Evolutionary conservation across 2,329 filamentous ascomycete genomes (phyloP).

Genomic region (Pestalotiopsis sp.): DNA sequence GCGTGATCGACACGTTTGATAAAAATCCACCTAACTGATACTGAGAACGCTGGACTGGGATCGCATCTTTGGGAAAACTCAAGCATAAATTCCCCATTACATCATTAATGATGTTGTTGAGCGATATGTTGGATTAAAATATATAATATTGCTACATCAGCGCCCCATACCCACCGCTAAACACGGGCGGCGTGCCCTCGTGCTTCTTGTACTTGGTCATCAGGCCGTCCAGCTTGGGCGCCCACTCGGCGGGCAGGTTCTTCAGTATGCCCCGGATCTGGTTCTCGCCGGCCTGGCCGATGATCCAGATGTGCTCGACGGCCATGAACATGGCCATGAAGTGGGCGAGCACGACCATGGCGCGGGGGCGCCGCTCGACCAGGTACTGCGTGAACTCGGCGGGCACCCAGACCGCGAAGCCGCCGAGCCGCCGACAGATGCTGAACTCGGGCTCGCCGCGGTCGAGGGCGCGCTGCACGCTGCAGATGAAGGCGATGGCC

Average conservation of each 20-base stretch:
- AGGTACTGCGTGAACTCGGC: slow-evolving; percentile 35
- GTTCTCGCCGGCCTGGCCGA: slow-evolving; percentile 36
- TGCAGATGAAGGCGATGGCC: slow-evolving; percentile 37
- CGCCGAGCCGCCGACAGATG: slow-evolving; percentile 36
- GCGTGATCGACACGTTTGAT: too few relatives aligned
- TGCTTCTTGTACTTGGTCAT: slow-evolving; percentile 29
- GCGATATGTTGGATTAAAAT: too few relatives aligned
- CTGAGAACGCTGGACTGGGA: too few relatives aligned
- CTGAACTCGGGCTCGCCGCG: slow-evolving; percentile 30
- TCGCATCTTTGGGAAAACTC: too few relatives aligned
- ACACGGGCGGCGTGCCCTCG: slow-evolving; percentile 13
- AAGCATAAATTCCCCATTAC: too few relatives aligned
- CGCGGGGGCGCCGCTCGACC: slow-evolving; percentile 36
- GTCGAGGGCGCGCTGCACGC: slow-evolving; percentile 30
- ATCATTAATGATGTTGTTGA: too few relatives aligned
- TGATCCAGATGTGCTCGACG: slow-evolving; percentile 37
- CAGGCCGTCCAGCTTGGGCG: slow-evolving; percentile 35
- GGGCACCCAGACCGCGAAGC: slow-evolving; percentile 37
- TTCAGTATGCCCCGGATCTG: slow-evolving; percentile 39
- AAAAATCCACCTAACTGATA: too few relatives aligned
- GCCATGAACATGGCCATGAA: slow-evolving; percentile 41
- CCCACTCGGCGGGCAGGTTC: slow-evolving; percentile 36
- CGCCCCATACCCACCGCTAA: background rate
- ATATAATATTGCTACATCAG: slow-evolving; percentile 2
- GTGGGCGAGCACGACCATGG: slow-evolving; percentile 39